Evolutionary conservation across 192 early-diverging fungal genomes (phyloP).

Genomic region (Rhizophagus sp.): DNA sequence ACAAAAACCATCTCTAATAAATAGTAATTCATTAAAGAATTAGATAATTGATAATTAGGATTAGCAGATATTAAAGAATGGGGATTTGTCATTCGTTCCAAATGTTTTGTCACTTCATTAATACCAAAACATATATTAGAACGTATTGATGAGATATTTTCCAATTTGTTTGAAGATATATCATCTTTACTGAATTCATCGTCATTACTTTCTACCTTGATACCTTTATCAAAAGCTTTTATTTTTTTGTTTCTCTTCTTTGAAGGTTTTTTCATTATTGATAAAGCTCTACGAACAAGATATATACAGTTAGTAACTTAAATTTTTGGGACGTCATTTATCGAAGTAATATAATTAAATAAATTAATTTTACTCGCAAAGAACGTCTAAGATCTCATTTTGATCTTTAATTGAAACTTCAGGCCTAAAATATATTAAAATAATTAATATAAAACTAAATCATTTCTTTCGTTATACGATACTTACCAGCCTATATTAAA

Average conservation of each 20-base stretch:
- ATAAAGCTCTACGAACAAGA: background rate
- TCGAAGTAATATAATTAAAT: background rate
- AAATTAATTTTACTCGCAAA: constrained; percentile 19
- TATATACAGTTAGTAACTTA: background rate
- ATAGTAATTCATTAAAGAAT: background rate
- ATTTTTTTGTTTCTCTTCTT: background rate
- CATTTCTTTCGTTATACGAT: background rate
- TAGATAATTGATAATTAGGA: background rate
- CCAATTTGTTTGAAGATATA: background rate
- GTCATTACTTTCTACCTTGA: background rate
- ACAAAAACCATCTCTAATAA: constrained; percentile 22
- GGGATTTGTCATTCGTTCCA: constrained; percentile 6
- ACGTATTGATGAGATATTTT: background rate
- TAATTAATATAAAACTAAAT: background rate
- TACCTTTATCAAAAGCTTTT: background rate
- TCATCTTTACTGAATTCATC: background rate
- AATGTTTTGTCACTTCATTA: constrained; percentile 24
- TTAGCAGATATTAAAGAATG: background rate
- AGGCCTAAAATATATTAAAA: constrained; percentile 3
- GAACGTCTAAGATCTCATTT: constrained; percentile 12
- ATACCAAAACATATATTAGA: constrained; percentile 15
- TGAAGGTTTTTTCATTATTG: background rate
- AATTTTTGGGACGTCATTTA: no score
- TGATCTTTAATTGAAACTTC: background rate
- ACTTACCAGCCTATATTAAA: constrained; percentile 22